A percentile compares a stretch with the other conserved stretches of the same genome.
Conservation (phyloP, 2,329 filamentous ascomycete genomes). For the Monosporascus sp. region DNA sequence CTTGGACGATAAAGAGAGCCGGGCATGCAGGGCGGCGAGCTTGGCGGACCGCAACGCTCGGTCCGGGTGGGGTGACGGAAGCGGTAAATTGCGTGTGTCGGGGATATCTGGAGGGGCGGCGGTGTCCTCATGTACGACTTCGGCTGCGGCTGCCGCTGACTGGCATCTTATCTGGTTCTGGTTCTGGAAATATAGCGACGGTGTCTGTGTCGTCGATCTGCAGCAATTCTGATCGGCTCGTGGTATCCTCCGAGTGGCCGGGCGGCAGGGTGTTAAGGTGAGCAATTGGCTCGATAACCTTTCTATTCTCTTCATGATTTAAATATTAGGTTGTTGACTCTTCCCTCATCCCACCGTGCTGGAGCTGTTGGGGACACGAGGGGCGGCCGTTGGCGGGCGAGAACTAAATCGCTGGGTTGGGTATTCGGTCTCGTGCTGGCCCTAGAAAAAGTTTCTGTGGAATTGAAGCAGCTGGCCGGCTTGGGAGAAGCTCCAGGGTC, state of each 20-base stretch:
- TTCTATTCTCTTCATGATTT: conserved; percentile 56
- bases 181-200: conserved; percentile 5
- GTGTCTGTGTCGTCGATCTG: conserved; percentile 12
- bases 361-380: conserved; percentile 15
- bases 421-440: conserved; percentile 23
- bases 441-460: conserved; percentile 25
- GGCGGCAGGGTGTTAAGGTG: conserved; percentile 35
- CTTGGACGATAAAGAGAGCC: conserved; percentile 74
- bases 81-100: conserved; percentile 30
- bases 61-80: conserved; percentile 68
- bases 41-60: conserved; percentile 73
- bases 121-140: conserved; percentile 19
- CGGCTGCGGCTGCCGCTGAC: conserved; percentile 11
- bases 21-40: conserved; percentile 86
- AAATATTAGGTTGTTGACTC: conserved; percentile 7
- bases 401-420: conserved; percentile 9
- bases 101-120: conserved; percentile 7
- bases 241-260: conserved; percentile 33
- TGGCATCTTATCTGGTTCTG: conserved; percentile 19
- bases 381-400: conserved; percentile 12
- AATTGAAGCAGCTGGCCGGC: conserved; percentile 16
- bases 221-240: conserved; percentile 3
- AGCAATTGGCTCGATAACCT: conserved; percentile 58
- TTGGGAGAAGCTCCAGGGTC: conserved; percentile 5
- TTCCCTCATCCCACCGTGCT: conserved; percentile 19